Base-by-base conservation (phyloP, 257 asterid genomes). In the Primulina eburnea region DNA sequence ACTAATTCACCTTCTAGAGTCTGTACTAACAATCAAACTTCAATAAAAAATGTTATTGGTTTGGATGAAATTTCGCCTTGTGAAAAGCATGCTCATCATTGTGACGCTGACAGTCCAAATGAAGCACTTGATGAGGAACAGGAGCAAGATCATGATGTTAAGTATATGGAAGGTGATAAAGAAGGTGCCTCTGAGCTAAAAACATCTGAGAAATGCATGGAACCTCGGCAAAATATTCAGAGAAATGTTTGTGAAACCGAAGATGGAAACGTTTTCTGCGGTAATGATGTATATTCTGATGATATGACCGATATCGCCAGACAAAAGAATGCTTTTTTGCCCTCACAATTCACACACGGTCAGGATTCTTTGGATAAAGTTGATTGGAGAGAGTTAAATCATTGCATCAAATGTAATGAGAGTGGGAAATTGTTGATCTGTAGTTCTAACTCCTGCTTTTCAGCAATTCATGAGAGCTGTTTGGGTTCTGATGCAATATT, bases 401-500 rank as follows among this genome's bases (percentile, higher is more conserved):
- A 62, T 60, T 89, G 96, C 69, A 69, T 79, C 76, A 85, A 82
- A 80, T 87, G 95, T 67, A 73, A 78, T 34, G 64, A 64, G 50
- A 85, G 81, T 74, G 95, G 82, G 28, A 67, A 77, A 10, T 50
- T 87, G 69, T 59, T 86, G 74, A 77, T 78, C 53, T 88, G 96
- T 71, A 77, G 81, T 74, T 75, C 86, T 62, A 66, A 73, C 34
- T 72, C 89, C 35, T 90, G 96, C 68, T 75, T 79, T 7, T 38
- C 83, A 57, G 79, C 77, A 78, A 82, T 90, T 69, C 95, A 88
- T 40, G 78, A 81, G 67, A 80, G 77, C 70, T 92, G 98, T 78
- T 83, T 87, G 87, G 83, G 73, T 70, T 80, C 88, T 58, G 81
- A 76, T 52, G 76, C 77, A 50, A 71, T 66, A 71, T 82, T 86